Conservation (phyloP, 345 rosid species). For the Citrus medica region DNA sequence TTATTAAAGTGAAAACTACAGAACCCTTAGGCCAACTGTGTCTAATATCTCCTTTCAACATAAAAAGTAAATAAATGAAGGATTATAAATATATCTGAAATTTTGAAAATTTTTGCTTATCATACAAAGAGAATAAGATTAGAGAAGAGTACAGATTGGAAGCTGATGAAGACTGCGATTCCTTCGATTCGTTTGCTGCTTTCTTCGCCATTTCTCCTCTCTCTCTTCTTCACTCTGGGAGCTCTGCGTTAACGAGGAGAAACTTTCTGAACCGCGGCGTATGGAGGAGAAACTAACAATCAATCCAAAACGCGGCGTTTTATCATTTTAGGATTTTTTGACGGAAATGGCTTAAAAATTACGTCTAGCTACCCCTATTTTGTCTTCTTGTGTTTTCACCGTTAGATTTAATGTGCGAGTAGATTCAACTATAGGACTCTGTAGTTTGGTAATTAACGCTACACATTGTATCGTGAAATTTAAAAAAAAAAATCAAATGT, state of each 20-base stretch:
- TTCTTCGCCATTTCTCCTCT: constrained; percentile 9
- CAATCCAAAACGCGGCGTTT: background rate
- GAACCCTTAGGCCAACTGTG: background rate
- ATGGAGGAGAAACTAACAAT: background rate
- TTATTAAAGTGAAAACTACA: background rate
- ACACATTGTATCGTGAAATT: too few relatives aligned
- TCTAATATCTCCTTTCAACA: background rate
- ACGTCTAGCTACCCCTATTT: too few relatives aligned
- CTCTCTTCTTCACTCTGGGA: background rate
- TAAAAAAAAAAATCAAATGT: too few relatives aligned
- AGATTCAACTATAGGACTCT: too few relatives aligned
- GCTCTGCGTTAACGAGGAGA: background rate
- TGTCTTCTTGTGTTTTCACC: too few relatives aligned
- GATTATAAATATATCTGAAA: background rate
- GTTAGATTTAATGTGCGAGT: too few relatives aligned
- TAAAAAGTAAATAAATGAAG: background rate
- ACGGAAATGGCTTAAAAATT: background rate
- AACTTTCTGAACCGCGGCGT: background rate
- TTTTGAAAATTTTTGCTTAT: too few relatives aligned
- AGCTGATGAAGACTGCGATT: constrained; percentile 1
- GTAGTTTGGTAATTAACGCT: too few relatives aligned
- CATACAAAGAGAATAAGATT: background rate
- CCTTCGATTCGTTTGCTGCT: background rate
- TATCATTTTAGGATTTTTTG: background rate
- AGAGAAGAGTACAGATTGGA: background rate